These are phyloP conservation scores for Penicillium occitanis DNA, from an alignment of 2,329 filamentous ascomycete genomes.

Conservation along the genomic window DNA sequence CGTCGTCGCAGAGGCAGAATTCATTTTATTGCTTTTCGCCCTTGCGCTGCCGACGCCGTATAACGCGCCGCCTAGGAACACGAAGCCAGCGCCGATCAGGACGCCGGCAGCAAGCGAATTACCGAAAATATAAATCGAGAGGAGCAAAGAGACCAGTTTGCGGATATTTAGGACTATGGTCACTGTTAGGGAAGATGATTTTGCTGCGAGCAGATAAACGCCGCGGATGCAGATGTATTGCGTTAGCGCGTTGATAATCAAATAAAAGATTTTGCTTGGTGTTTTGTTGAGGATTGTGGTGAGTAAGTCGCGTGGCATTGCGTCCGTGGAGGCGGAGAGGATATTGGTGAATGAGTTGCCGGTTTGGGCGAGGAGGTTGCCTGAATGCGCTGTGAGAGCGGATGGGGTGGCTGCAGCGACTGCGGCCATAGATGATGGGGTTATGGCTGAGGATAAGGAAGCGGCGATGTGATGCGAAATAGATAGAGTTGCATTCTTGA, in stretches of 20 bases:
- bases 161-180: constrained; percentile 95
- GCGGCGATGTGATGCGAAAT: constrained; percentile 10
- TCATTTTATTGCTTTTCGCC: constrained; percentile 26
- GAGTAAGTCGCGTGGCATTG: constrained; percentile 24
- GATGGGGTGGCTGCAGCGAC: not conserved
- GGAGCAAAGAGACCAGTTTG: constrained; percentile 84
- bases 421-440: not conserved
- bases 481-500: constrained; percentile 3
- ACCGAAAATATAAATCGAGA: constrained; percentile 94
- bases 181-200: constrained; percentile 87
- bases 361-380: not conserved
- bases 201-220: constrained; percentile 88
- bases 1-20: constrained; percentile 4
- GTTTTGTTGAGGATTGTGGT: constrained; percentile 30
- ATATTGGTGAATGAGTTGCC: constrained; percentile 10
- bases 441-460: not conserved
- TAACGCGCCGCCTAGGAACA: constrained; percentile 86
- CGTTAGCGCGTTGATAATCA: constrained; percentile 65
- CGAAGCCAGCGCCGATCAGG: constrained; percentile 74
- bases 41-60: constrained; percentile 72
- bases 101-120: constrained; percentile 77
- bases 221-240: constrained; percentile 95
- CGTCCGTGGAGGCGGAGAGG: constrained; percentile 18
- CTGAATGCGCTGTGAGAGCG: not conserved
- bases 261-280: constrained; percentile 40